Conservation (phyloP, 257 asterid species). For the Fraxinus excelsior region DNA sequence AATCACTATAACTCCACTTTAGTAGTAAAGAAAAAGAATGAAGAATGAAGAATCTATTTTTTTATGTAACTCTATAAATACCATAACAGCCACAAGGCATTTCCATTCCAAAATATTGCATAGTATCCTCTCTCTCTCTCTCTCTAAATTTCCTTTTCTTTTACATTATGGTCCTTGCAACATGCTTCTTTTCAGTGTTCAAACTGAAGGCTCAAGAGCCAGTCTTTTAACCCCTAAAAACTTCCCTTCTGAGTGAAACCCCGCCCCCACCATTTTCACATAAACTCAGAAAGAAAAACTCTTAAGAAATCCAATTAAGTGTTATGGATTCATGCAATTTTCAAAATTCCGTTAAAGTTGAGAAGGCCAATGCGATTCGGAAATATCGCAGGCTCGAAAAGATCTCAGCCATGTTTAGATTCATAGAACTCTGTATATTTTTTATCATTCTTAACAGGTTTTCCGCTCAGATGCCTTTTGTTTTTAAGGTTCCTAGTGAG, state of each 20-base stretch:
- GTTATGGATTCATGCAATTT: slow-evolving; percentile 30
- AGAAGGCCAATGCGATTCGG: slow-evolving; percentile 30
- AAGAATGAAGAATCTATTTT: neutral
- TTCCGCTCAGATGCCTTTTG: slow-evolving; percentile 24
- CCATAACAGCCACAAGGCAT: slow-evolving; percentile 10
- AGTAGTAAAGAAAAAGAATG: slow-evolving; percentile 13
- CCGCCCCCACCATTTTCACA: neutral
- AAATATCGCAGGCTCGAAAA: slow-evolving; percentile 27
- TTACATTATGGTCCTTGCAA: neutral
- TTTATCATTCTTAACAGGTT: slow-evolving; percentile 32
- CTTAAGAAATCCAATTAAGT: neutral
- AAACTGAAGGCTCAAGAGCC: slow-evolving; percentile 5
- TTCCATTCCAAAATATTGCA: slow-evolving; percentile 13
- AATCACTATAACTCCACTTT: slow-evolving; percentile 11
- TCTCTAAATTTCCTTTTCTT: neutral
- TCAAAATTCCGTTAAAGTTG: slow-evolving; percentile 26
- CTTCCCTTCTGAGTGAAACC: slow-evolving; percentile 1
- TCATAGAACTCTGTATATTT: slow-evolving; percentile 34
- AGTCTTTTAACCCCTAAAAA: neutral
- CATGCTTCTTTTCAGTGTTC: neutral
- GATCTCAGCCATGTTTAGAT: slow-evolving; percentile 33
- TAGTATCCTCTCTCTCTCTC: neutral
- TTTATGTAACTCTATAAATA: slow-evolving; percentile 28
- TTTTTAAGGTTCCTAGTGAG: slow-evolving; percentile 34
- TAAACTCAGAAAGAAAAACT: neutral